phyloP scores from a whole-genome alignment of 345 rosid species.

The Rhodomyrtus tomentosa region DNA sequence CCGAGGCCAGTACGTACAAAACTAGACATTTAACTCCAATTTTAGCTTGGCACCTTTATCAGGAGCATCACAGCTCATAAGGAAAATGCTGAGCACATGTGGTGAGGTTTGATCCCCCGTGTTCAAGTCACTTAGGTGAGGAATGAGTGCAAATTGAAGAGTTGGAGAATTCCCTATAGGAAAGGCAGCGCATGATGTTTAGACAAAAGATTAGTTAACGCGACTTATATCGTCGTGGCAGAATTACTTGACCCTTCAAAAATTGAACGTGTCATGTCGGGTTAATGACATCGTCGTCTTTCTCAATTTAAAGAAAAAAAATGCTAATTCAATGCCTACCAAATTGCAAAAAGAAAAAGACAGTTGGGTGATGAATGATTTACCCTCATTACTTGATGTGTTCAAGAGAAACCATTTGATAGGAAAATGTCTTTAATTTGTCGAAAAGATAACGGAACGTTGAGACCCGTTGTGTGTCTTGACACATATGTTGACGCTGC shows the following conservation, averaged over 20 bases:
- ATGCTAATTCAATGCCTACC: background rate
- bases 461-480: background rate
- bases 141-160: background rate
- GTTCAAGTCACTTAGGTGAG: background rate
- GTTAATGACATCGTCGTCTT: background rate
- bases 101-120: background rate
- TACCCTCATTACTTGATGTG: background rate
- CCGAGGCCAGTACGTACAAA: background rate
- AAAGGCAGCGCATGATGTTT: background rate
- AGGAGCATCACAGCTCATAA: background rate
- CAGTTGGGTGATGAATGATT: background rate
- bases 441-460: background rate
- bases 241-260: background rate
- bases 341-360: background rate
- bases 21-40: background rate
- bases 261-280: background rate
- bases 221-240: background rate
- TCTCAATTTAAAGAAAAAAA: background rate
- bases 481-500: background rate
- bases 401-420: background rate
- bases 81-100: background rate
- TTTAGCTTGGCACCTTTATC: background rate
- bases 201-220: background rate
- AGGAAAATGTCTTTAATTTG: background rate
- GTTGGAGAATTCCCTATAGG: background rate